phyloP scores from a whole-genome alignment of 176 grass and related monocot species.

The Oryza longistaminata region DNA sequence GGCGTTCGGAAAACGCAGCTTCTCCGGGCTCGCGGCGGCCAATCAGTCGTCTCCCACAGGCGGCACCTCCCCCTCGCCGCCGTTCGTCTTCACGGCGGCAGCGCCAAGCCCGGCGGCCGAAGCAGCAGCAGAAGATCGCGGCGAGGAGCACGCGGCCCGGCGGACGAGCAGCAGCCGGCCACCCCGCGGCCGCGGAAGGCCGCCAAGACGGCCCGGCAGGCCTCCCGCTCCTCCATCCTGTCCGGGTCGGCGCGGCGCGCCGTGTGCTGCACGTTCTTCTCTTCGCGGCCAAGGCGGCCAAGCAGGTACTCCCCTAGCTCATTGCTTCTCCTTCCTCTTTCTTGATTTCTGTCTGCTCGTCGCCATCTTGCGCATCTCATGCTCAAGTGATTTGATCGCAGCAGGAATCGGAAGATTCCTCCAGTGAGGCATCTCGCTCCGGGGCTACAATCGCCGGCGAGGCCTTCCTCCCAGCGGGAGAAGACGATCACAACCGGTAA shows the following conservation, averaged over 20 bases:
- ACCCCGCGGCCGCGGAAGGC: neutral
- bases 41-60: neutral
- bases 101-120: neutral
- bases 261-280: constrained; percentile 37
- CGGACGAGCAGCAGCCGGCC: neutral
- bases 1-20: neutral
- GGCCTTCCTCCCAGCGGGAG: too few relatives aligned
- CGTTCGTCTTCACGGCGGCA: neutral
- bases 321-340: neutral
- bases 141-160: too few relatives aligned
- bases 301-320: constrained; percentile 10
- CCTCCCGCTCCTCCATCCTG: constrained; percentile 15
- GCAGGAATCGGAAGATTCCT: constrained; percentile 25
- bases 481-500: constrained; percentile 23
- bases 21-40: neutral
- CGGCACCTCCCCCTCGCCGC: neutral
- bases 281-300: constrained; percentile 23
- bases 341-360: neutral
- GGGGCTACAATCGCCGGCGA: neutral
- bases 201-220: constrained; percentile 6
- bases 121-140: neutral
- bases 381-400: neutral
- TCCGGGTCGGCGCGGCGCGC: neutral
- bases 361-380: neutral
- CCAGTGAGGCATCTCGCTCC: constrained; percentile 7